Evolutionary conservation across 1,284 basidiomycete genomes (phyloP), one percentile per base, ranked within the genome.

Genomic region (Trametes pubescens): DNA sequence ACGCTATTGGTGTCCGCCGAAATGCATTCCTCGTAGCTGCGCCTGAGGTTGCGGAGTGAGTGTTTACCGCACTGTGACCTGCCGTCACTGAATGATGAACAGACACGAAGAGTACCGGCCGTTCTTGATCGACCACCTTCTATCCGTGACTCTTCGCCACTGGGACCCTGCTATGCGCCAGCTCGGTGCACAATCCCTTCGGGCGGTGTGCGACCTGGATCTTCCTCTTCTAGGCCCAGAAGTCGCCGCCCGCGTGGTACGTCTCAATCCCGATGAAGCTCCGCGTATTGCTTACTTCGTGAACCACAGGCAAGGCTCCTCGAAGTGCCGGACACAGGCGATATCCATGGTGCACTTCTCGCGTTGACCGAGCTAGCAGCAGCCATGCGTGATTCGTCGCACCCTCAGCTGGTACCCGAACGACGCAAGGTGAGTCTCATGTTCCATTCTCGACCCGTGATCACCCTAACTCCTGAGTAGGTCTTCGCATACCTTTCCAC

Each of bases 121-220:
- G 0, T 83, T 81, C 59, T 81, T 99, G 62, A 77, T 96, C 51
- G 81, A 91, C 57, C 94, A 98, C 73, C 75, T 98, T 38, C 76
- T 95, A 44, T 79, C 86, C 63, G 87, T 91, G 44, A 92, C 92
- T 0, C 73, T 98, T 52, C 83, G 91, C 44, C 97, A 99, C 76
- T 99, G 97, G 96, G 96, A 99, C 75, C 76, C 83, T 1, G 77
- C 85, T 7, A 92, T 99, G 86, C 86, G 96, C 60, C 81, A 85
- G 53, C 79, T 95, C 7, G 95, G 90, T n/a, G 89, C 96, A 1
- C 83, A 90, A 67, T 91, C 95, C 3, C 78, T 98, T 43, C 82
- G 87, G 48, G 79, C 79, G 18, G 85, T 98, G 55, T 92, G 91
- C 64, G 78, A 85, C 61, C 75, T 87, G 29, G 87, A 93, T 72